Percentiles rank a stretch among this genome's conserved stretches.
phyloP scores from a whole-genome alignment of 1,284 basidiomycete genomes.

The Moesziomyces parantarcticus region DNA sequence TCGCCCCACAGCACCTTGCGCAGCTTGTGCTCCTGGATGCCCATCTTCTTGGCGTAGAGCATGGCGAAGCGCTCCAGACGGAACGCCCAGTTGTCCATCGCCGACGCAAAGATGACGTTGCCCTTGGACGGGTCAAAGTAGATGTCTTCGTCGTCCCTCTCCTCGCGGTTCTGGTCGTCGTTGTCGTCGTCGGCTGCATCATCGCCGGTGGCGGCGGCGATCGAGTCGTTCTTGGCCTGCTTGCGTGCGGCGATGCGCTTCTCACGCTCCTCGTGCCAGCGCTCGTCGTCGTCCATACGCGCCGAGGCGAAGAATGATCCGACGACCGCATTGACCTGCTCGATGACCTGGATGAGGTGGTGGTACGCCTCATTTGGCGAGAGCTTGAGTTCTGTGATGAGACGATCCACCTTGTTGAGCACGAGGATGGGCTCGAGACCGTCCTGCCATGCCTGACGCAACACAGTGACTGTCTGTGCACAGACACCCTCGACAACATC shows the following conservation, averaged over 20 bases:
- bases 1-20: slow-evolving; percentile 95
- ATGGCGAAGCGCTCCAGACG: slow-evolving; percentile 92
- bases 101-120: slow-evolving; percentile 96
- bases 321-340: slow-evolving; percentile 98
- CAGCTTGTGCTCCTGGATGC: slow-evolving; percentile 88
- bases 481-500: slow-evolving; percentile 99
- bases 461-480: slow-evolving; percentile 94
- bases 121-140: slow-evolving; percentile 97
- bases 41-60: slow-evolving; percentile 89
- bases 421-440: slow-evolving; percentile 89
- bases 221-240: slow-evolving; percentile 69
- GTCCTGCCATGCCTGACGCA: slow-evolving; percentile 94
- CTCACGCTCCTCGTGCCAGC: slow-evolving; percentile 92
- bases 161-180: slow-evolving; percentile 71
- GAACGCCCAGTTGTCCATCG: slow-evolving; percentile 98
- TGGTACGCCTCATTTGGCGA: slow-evolving; percentile 93
- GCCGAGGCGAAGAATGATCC: slow-evolving; percentile 94
- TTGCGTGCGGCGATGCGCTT: slow-evolving; percentile 80
- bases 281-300: slow-evolving; percentile 89
- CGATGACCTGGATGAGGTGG: slow-evolving; percentile 89
- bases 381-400: slow-evolving; percentile 92
- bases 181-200: slow-evolving; percentile 73
- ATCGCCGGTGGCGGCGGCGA: slow-evolving; percentile 65
- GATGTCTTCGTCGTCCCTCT: slow-evolving; percentile 91
- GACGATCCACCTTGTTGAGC: slow-evolving; percentile 96